phyloP scores from a whole-genome alignment of 1,284 basidiomycete genomes.

The Tylopilus sp. region DNA sequence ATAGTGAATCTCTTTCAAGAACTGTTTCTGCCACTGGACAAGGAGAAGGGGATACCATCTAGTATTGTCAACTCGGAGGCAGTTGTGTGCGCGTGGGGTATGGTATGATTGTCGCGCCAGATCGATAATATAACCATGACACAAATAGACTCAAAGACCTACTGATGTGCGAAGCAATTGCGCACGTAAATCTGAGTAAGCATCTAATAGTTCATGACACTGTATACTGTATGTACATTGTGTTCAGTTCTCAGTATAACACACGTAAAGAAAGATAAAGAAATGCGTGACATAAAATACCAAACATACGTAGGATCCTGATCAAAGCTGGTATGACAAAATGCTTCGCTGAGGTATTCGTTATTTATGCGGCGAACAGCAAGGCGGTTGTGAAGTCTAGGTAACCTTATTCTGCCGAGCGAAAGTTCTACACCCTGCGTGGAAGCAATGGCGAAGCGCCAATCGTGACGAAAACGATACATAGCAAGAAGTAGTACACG shows the following conservation, averaged over 20 bases:
- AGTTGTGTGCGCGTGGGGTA: no score
- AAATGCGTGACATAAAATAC: background rate
- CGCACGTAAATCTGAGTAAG: background rate
- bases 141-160: background rate
- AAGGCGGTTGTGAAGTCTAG: background rate
- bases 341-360: background rate
- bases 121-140: no score
- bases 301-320: background rate
- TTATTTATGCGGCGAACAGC: background rate
- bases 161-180: background rate
- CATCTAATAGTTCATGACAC: background rate
- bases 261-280: background rate
- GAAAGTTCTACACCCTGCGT: constrained; percentile 40
- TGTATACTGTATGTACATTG: background rate
- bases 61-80: no score
- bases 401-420: background rate
- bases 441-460: constrained; percentile 49
- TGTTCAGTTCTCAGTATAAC: background rate
- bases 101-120: no score
- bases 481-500: constrained; percentile 67
- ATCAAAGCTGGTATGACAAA: background rate
- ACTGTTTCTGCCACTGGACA: no score
- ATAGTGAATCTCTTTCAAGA: no score
- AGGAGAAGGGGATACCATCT: no score
- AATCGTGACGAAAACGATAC: constrained; percentile 47